Evolutionary conservation across 1,284 basidiomycete species (phyloP), one percentile per base, ranked within the genome.

Genomic region (Ustilago bromivora): DNA sequence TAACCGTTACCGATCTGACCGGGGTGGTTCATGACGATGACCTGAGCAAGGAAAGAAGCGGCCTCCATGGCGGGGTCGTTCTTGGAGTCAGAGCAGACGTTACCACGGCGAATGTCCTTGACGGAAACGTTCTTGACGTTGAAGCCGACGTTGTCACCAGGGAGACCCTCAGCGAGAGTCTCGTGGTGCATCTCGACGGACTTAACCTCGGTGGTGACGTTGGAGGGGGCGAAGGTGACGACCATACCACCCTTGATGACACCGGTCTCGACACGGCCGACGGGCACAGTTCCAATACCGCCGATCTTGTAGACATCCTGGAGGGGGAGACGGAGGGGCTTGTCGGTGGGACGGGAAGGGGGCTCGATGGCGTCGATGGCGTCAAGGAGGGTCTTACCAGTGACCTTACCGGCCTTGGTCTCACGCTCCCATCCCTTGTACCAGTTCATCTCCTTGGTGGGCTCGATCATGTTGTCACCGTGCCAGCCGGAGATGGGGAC

Each of bases 221-320:
- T 95, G 81, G 94, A 88, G 78, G 96, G 96, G 82, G 97, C 96
- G 86, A 99, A 99, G 88, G 89, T 92, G 88, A 98, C 96, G 63
- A 88, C 87, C 96, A 99, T 98, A 88, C 96, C 96, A 86, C 95
- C 94, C 92, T 98, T 98, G 92, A 99, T 98, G 89, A 95, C 88
- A 92, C 97, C 96, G 87, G 97, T 99, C 91, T 99, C 96, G 87
- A 99, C 96, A 94, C 97, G 96, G 89, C 96, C 96, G 89, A 99
- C 96, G 88, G 96, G 96, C 85, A 99, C 97, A 86, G 96, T 99
- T 84, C 96, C 96, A 87, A 99, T 99, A 96, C 96, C 96, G 90
- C 96, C 96, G 87, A 99, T 99, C 92, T 99, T 99, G 94, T 99
- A 99, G 86, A 99, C 96, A 91, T 99, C 96, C 92, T 99, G 96